Evolutionary conservation across 257 asterid species (phyloP).

Genomic region (Fraxinus excelsior): DNA sequence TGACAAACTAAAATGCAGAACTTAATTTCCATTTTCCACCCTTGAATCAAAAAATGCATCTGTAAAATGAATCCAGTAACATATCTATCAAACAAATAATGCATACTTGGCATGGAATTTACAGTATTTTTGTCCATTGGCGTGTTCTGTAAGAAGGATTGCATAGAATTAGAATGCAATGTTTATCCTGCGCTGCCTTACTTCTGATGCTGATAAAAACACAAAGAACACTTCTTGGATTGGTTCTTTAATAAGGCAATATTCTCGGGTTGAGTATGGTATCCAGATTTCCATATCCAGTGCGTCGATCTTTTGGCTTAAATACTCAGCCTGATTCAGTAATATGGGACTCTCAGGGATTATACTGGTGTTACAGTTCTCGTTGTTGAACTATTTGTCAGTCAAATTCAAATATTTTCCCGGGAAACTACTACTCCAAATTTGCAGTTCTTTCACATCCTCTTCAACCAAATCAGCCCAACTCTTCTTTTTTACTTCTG

Average conservation of each 20-base stretch:
- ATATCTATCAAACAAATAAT: slow-evolving; percentile 25
- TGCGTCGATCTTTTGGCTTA: not conserved
- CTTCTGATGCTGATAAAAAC: not conserved
- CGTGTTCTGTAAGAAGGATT: not conserved
- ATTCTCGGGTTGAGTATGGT: not conserved
- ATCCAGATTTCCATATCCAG: not conserved
- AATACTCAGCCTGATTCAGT: not conserved
- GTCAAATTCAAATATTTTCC: not conserved
- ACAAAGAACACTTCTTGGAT: not conserved
- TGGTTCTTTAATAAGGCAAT: not conserved
- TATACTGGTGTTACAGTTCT: not conserved
- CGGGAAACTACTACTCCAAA: not conserved
- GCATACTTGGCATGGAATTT: not conserved
- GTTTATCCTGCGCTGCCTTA: not conserved
- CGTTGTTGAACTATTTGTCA: not conserved
- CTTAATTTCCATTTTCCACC: not conserved
- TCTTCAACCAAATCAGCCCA: slow-evolving; percentile 63
- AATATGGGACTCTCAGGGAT: not conserved
- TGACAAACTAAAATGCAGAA: not conserved
- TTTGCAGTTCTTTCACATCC: slow-evolving; percentile 26
- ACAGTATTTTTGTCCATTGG: slow-evolving; percentile 5
- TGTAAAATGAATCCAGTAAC: not conserved
- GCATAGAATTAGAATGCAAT: slow-evolving; percentile 4
- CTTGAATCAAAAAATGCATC: not conserved
- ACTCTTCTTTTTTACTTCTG: slow-evolving; percentile 27